Conservation (phyloP, 768 basidiomycete genomes). For the Sporobolomyces phaffii region DNA sequence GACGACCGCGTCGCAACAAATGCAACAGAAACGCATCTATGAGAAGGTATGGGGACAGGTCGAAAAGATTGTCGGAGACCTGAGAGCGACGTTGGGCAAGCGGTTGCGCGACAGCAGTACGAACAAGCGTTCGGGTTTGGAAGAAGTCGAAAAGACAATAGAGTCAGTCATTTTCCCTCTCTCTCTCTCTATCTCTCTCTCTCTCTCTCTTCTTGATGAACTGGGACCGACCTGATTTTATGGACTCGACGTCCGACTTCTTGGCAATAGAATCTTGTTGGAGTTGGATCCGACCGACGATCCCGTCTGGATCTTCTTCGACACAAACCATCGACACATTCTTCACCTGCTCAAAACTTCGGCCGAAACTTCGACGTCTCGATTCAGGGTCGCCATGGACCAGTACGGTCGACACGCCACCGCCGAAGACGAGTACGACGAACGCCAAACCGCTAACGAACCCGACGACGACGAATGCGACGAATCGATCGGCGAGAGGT, state of each 20-base stretch:
- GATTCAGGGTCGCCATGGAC: constrained; percentile 29
- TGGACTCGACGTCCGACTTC: no score
- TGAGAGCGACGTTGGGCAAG: constrained; percentile 68
- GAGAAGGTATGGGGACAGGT: constrained; percentile 87
- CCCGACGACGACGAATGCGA: neutral
- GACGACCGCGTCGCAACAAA: constrained; percentile 57
- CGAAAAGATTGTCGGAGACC: constrained; percentile 88
- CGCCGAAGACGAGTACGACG: neutral
- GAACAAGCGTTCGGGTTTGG: constrained; percentile 61
- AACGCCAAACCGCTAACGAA: neutral
- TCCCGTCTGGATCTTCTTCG: constrained; percentile 92
- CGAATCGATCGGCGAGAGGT: neutral
- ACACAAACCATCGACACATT: constrained; percentile 82
- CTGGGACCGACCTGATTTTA: no score
- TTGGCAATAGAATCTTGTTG: constrained; percentile 74
- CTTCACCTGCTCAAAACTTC: constrained; percentile 50
- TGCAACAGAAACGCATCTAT: constrained; percentile 82
- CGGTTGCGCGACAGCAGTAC: constrained; percentile 62
- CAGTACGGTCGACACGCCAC: constrained; percentile 20
- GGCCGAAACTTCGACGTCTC: constrained; percentile 18
- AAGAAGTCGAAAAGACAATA: constrained; percentile 94
- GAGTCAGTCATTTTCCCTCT: constrained; percentile 65
- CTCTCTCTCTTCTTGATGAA: neutral
- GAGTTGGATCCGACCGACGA: constrained; percentile 83
- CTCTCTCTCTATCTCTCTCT: neutral